Evolutionary conservation across 2,329 filamentous ascomycete species (phyloP).

Genomic region (Claviceps sorghi): DNA sequence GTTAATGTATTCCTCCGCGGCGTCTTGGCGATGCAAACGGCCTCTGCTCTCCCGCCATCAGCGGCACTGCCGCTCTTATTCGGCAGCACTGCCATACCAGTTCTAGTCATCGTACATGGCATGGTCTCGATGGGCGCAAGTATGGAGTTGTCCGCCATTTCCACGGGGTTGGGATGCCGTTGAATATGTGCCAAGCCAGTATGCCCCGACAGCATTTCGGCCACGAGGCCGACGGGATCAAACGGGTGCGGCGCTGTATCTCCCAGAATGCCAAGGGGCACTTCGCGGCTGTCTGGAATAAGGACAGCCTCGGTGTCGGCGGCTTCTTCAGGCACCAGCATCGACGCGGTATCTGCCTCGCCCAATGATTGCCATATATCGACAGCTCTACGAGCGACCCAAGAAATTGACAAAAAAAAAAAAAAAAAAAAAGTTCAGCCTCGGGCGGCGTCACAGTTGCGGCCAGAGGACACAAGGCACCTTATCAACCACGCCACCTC

Average conservation of each 20-base stretch:
- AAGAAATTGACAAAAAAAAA: too few relatives aligned
- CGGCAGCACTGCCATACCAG: conserved; percentile 24
- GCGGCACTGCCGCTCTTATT: conserved; percentile 15
- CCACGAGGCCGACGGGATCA: conserved; percentile 29
- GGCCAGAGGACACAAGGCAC: too few relatives aligned
- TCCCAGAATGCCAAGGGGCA: conserved; percentile 14
- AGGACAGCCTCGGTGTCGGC: conserved; percentile 10
- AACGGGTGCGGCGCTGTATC: conserved; percentile 11
- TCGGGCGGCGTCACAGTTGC: too few relatives aligned
- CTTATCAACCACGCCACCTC: too few relatives aligned
- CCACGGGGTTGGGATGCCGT: conserved; percentile 28
- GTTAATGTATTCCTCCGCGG: not conserved
- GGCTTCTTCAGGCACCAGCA: not conserved
- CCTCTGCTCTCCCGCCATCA: conserved; percentile 8
- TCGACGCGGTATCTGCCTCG: not conserved
- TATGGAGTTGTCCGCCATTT: conserved; percentile 26
- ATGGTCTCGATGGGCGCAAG: conserved; percentile 22
- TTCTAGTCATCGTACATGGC: not conserved
- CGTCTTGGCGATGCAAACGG: conserved; percentile 6
- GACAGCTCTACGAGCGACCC: too few relatives aligned
- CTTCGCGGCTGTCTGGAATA: conserved; percentile 21
- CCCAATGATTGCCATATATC: not conserved
- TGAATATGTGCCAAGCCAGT: conserved; percentile 28
- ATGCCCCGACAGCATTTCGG: conserved; percentile 32
- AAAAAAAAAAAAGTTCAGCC: too few relatives aligned